Evolutionary conservation across 1,284 basidiomycete species (phyloP).

Genomic region (Testicularia cyperi): DNA sequence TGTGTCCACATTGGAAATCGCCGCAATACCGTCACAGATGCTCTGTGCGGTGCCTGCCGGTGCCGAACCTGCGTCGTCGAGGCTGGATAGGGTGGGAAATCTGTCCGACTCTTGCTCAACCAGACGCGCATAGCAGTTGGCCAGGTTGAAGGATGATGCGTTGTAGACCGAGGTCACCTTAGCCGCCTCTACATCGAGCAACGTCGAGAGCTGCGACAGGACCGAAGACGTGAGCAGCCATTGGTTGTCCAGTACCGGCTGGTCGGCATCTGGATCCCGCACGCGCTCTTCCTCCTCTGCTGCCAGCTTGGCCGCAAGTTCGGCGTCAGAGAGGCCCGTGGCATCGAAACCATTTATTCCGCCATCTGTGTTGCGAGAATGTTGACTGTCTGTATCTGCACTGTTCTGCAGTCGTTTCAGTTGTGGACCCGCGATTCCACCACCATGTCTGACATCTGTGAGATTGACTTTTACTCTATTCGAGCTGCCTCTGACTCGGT

Average conservation of each 20-base stretch:
- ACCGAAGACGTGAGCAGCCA: slow-evolving; percentile 58
- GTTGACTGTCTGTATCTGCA: background rate
- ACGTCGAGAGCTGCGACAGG: slow-evolving; percentile 45
- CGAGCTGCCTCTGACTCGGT: no score
- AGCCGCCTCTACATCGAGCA: slow-evolving; percentile 38
- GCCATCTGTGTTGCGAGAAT: no score
- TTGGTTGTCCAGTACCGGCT: slow-evolving; percentile 44
- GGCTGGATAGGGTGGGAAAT: slow-evolving; percentile 16
- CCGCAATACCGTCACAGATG: slow-evolving; percentile 30
- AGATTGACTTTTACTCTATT: slow-evolving; percentile 38
- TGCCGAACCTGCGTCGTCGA: slow-evolving; percentile 27
- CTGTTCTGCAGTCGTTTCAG: background rate
- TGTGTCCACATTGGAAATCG: slow-evolving; percentile 14
- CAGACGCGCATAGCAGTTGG: slow-evolving; percentile 34
- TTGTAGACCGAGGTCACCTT: slow-evolving; percentile 44
- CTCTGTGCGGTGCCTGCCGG: slow-evolving; percentile 28
- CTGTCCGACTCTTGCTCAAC: slow-evolving; percentile 31
- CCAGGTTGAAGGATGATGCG: slow-evolving; percentile 44
- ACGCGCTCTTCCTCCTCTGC: slow-evolving; percentile 38
- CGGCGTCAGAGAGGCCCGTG: slow-evolving; percentile 27
- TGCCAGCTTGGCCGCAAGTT: slow-evolving; percentile 43
- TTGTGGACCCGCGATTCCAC: background rate
- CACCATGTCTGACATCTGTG: slow-evolving; percentile 47
- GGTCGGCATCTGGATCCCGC: slow-evolving; percentile 23
- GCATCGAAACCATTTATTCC: background rate